A percentile compares a stretch with the other conserved stretches of the same genome.
Conservation (phyloP, 208 protist genomes). For the Leishmania major region DNA sequence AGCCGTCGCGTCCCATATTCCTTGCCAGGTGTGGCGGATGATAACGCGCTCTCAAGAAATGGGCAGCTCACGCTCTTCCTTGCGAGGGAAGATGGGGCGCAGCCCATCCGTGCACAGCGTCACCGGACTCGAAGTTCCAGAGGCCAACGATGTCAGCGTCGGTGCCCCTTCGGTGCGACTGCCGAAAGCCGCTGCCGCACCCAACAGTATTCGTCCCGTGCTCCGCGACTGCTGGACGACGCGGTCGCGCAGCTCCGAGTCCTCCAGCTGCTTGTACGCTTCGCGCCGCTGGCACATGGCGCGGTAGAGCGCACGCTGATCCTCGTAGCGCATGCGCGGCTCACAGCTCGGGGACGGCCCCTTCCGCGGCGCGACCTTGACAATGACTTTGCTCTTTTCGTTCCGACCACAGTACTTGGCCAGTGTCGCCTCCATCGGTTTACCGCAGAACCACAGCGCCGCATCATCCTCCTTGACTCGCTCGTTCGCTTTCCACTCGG, state of each 20-base stretch:
- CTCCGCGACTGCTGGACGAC: slow-evolving; percentile 67
- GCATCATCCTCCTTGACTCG: slow-evolving; percentile 37
- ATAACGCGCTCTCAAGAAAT: neutral
- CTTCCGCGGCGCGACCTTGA: slow-evolving; percentile 63
- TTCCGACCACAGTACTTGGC: slow-evolving; percentile 59
- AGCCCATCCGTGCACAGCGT: slow-evolving; percentile 31
- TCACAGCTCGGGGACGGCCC: slow-evolving; percentile 67
- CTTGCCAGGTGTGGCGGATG: neutral
- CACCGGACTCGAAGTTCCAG: neutral
- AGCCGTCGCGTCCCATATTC: neutral
- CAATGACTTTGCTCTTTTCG: slow-evolving; percentile 73
- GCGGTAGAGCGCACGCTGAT: slow-evolving; percentile 68
- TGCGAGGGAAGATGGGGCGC: slow-evolving; percentile 56
- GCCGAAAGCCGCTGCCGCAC: neutral
- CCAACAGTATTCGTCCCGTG: slow-evolving; percentile 28
- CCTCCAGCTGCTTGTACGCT: slow-evolving; percentile 58
- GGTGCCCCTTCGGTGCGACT: neutral
- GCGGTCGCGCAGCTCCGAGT: slow-evolving; percentile 73
- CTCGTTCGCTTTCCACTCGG: slow-evolving; percentile 65
- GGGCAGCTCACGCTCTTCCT: slow-evolving; percentile 52
- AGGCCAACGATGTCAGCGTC: neutral
- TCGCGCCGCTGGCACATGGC: slow-evolving; percentile 59
- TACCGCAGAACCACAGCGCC: slow-evolving; percentile 82
- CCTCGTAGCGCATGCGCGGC: slow-evolving; percentile 82
- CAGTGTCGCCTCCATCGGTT: slow-evolving; percentile 59